Evolutionary conservation across 108 stramenopile species (phyloP), one percentile per base, ranked within the genome.

Genomic region (Cyclostephanos tholiformis): DNA sequence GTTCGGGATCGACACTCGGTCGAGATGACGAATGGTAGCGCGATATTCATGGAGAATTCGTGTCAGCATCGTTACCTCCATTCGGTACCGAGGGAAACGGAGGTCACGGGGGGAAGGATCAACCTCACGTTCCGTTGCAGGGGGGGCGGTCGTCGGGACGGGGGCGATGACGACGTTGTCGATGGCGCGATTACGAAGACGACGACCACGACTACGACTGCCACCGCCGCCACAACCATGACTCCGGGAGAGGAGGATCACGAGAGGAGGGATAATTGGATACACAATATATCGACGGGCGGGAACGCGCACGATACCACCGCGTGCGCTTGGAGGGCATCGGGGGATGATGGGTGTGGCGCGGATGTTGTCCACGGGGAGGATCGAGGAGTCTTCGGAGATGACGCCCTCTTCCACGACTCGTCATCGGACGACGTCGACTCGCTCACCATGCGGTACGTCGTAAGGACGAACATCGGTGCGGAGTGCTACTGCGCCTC

Each of bases 41-140:
- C 87, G 36, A 64, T 82, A 3, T 39, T 90, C 4, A 90, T 90
- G 89, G 89, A 90, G 79, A 85, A 85, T 65, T 52, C 71, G 2
- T 90, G 87, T 62, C 89, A 90, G 66, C 16, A 62, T 14, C 53
- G 73, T 16, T 90, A 90, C 43, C 48, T 90, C 59, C 89, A 90
- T 63, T 65, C 71, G 49, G 83, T 90, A 0, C 86, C 87, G 0
- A 88, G 74, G 61, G 80, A 87, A 53, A 26, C 66, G 51, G 68
- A 74, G 7, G 74, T 87, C n/a, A 17, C 13, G n/a, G 65, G 69
- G 22, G 89, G 89, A 11, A 71, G 89, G 39, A 90, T 90, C 70
- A 90, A 90, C 75, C 60, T 90, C 0, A 90, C 89, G 0, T 90
- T 90, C 76, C 80, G 89, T 12, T 90, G 89, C 72, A 90, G 88